These are phyloP conservation scores for Trypanosoma mega DNA, from an alignment of 208 protist genomes.

Conservation along the genomic window DNA sequence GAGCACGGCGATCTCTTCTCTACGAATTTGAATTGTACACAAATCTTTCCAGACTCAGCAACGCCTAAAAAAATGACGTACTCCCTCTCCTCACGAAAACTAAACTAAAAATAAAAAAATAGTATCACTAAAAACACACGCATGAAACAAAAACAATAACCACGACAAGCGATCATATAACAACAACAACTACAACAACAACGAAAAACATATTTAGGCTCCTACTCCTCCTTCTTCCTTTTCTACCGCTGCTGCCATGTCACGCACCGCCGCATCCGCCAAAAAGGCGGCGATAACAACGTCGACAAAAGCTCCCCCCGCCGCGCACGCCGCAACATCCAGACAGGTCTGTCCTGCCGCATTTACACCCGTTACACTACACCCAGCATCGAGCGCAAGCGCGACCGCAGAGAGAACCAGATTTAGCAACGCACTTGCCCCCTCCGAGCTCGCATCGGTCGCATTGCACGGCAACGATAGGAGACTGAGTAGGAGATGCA, in stretches of 20 bases:
- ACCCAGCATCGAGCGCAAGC: constrained; percentile 55
- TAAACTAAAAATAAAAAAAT: constrained; percentile 1
- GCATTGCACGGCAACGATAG: constrained; percentile 21
- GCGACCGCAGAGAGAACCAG: constrained; percentile 36
- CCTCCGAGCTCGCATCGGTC: constrained; percentile 6
- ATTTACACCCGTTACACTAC: constrained; percentile 30
- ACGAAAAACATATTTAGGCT: background rate
- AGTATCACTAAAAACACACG: background rate
- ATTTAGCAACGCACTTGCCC: constrained; percentile 31
- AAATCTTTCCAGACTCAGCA: background rate
- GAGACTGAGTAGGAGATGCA: constrained; percentile 50
- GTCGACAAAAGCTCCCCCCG: constrained; percentile 40
- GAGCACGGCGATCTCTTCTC: too few species aligned
- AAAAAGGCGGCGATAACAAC: constrained; percentile 44
- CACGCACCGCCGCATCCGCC: constrained; percentile 26
- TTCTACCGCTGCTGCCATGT: constrained; percentile 6
- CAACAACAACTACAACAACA: background rate
- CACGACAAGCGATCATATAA: background rate
- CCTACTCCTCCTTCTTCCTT: constrained; percentile 3
- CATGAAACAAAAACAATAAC: background rate
- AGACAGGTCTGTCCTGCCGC: constrained; percentile 48
- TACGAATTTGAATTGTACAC: too few species aligned
- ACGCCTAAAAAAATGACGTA: background rate
- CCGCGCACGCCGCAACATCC: constrained; percentile 46
- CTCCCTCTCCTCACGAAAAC: too few species aligned